Conservation (phyloP, 73 alveolate species). For the Tetrahymena thermophila region DNA sequence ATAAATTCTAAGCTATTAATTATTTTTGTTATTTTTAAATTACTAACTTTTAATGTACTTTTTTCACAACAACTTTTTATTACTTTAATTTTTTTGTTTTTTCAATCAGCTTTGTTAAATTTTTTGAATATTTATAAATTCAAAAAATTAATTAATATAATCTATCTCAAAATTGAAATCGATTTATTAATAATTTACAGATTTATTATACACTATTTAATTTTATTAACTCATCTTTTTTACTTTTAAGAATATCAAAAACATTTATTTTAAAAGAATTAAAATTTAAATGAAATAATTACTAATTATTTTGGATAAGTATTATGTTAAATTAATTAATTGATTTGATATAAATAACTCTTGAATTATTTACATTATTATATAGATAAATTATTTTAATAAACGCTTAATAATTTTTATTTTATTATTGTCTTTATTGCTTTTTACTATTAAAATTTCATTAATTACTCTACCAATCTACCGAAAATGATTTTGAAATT, state of each 20-base stretch:
- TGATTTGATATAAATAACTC: too few species aligned
- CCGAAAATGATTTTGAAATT: not conserved
- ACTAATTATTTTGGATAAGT: too few species aligned
- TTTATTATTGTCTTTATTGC: not conserved
- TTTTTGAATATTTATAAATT: not conserved
- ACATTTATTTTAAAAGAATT: too few species aligned
- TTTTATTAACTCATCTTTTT: too few species aligned
- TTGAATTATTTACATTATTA: too few species aligned
- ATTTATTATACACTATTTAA: too few species aligned
- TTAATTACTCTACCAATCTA: not conserved
- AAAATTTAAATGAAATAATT: too few species aligned
- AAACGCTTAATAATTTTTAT: not conserved
- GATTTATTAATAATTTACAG: not conserved
- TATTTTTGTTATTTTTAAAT: not conserved
- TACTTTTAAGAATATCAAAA: too few species aligned
- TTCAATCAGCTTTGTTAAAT: not conserved
- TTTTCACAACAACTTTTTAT: not conserved
- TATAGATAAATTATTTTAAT: too few species aligned
- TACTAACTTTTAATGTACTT: not conserved
- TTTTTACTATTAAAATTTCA: not conserved
- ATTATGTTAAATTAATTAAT: too few species aligned
- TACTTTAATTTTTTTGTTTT: too few species aligned
- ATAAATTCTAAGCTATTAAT: not conserved
- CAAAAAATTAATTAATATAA: not conserved
- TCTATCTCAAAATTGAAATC: not conserved